Conservation (phyloP, 345 rosid genomes). For the Acer campestre region DNA sequence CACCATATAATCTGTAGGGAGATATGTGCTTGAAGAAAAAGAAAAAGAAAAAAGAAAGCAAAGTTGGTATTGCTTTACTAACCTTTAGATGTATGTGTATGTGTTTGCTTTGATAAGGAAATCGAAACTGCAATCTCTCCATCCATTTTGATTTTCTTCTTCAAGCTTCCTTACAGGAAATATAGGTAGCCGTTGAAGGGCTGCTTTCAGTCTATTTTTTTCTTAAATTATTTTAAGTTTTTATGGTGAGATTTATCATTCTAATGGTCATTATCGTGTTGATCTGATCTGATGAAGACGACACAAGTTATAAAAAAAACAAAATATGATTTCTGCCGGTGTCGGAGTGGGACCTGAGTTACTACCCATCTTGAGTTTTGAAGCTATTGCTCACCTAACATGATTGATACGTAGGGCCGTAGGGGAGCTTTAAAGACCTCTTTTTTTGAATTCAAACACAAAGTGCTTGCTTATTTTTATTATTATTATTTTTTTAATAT, state of each 20-base stretch:
- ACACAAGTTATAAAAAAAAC: not conserved
- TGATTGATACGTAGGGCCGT: not conserved
- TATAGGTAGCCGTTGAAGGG: conserved; percentile 55
- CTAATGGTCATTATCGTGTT: not conserved
- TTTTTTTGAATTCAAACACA: not conserved
- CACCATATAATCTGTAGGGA: conserved; percentile 32
- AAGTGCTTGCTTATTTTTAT: not conserved
- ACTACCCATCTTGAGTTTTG: not conserved
- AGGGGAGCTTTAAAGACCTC: not conserved
- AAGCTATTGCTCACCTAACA: not conserved
- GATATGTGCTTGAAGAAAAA: conserved; percentile 69
- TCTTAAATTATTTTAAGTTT: conserved; percentile 5
- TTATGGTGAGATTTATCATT: conserved; percentile 20
- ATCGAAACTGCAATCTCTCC: conserved; percentile 32
- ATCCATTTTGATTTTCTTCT: conserved; percentile 28
- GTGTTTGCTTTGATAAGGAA: conserved; percentile 34
- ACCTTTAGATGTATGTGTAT: conserved; percentile 28
- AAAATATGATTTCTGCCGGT: conserved; percentile 8
- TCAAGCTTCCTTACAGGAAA: conserved; percentile 22
- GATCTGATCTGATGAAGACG: conserved; percentile 18
- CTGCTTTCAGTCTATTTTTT: conserved; percentile 46
- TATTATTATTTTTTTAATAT: too few relatives aligned
- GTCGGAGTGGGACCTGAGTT: conserved; percentile 1
- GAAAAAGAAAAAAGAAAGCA: conserved; percentile 40
- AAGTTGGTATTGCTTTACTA: conserved; percentile 41